Conservation (phyloP, 257 asterid species). For the Agastache rugosa region DNA sequence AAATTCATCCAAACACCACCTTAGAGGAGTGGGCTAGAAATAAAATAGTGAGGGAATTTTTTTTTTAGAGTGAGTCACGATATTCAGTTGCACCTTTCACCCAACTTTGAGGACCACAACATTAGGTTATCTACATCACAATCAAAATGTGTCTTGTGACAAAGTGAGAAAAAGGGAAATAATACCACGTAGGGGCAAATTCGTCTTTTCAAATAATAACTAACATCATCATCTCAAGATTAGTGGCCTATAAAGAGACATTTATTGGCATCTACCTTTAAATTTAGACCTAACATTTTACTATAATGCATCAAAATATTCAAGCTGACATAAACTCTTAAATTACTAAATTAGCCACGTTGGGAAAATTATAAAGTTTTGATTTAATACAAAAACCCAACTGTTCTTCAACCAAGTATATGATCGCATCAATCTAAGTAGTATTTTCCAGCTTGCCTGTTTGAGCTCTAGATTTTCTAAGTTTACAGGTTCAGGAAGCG, state of each 20-base stretch:
- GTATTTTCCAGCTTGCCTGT: no score
- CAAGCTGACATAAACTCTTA: neutral
- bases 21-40: neutral
- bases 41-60: neutral
- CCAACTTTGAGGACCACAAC: constrained; percentile 37
- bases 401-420: no score
- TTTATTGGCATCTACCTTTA: neutral
- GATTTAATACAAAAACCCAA: no score
- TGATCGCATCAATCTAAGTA: no score
- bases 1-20: neutral
- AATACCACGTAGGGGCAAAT: constrained; percentile 14
- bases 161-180: neutral
- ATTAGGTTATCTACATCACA: constrained; percentile 25
- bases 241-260: constrained; percentile 12
- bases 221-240: neutral
- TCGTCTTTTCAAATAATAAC: neutral
- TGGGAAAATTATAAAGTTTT: no score
- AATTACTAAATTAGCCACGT: neutral
- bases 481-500: no score
- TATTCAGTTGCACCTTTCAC: constrained; percentile 22
- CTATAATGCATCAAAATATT: neutral
- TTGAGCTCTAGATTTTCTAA: no score
- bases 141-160: constrained; percentile 3
- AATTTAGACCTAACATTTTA: neutral
- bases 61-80: neutral